These are phyloP conservation scores for Pyricularia sp. DNA, from an alignment of 2,329 filamentous ascomycete genomes.

Conservation along the genomic window DNA sequence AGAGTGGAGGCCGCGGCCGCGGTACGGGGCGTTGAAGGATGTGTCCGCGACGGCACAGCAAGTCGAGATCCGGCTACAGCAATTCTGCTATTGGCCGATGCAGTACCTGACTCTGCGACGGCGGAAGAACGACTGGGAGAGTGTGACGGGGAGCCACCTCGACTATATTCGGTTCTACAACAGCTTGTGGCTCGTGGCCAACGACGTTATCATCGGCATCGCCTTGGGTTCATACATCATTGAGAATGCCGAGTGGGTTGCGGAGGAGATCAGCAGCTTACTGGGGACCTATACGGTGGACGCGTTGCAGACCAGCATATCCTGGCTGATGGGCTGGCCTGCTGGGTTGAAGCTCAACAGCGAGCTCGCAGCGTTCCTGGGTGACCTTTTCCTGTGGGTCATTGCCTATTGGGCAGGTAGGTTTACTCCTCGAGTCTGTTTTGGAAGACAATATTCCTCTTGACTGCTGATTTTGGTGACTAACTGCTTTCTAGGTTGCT, in stretches of 20 bases:
- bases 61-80: slow-evolving; percentile 90
- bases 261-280: slow-evolving; percentile 65
- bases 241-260: slow-evolving; percentile 82
- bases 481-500: slow-evolving; percentile 46
- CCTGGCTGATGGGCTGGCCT: slow-evolving; percentile 93
- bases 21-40: slow-evolving; percentile 82
- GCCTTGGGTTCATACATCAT: slow-evolving; percentile 94
- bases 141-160: slow-evolving; percentile 87
- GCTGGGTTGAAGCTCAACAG: slow-evolving; percentile 92
- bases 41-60: slow-evolving; percentile 95
- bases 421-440: slow-evolving; percentile 17
- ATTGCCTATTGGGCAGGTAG: slow-evolving; percentile 94
- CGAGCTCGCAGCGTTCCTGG: slow-evolving; percentile 86
- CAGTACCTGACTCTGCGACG: slow-evolving; percentile 89
- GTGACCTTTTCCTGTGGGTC: slow-evolving; percentile 94
- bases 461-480: neutral
- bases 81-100: slow-evolving; percentile 98
- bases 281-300: slow-evolving; percentile 79
- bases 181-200: slow-evolving; percentile 94
- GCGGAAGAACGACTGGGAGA: slow-evolving; percentile 87
- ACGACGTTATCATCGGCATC: slow-evolving; percentile 97
- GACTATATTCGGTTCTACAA: slow-evolving; percentile 99
- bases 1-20: slow-evolving; percentile 74
- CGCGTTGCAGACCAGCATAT: slow-evolving; percentile 79
- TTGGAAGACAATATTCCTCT: neutral